Evolutionary conservation across 202 grass and related monocot species (phyloP).

Genomic region (Setaria viridis): DNA sequence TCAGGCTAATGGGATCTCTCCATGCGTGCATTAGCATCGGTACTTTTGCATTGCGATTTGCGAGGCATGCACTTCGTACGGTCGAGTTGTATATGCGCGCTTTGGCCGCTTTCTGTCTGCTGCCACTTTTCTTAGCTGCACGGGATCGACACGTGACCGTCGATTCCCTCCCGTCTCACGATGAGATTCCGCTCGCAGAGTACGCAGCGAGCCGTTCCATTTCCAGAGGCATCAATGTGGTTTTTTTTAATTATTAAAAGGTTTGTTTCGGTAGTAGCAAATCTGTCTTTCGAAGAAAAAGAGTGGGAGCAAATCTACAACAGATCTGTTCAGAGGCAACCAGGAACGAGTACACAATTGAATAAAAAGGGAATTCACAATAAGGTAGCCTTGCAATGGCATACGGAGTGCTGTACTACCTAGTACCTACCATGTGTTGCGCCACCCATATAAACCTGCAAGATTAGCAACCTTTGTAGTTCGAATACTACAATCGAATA

Average conservation of each 20-base stretch:
- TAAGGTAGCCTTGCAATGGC: neutral
- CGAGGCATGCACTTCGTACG: neutral
- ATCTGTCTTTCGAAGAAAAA: too few relatives aligned
- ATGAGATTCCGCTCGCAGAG: conserved; percentile 13
- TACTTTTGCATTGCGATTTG: neutral
- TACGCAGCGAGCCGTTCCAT: neutral
- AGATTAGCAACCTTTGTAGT: neutral
- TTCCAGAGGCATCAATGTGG: too few relatives aligned
- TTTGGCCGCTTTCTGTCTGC: conserved; percentile 5
- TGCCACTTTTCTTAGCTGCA: neutral
- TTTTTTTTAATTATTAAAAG: neutral
- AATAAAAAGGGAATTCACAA: too few relatives aligned
- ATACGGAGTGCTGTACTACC: too few relatives aligned
- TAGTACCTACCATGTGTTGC: neutral
- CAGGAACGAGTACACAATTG: too few relatives aligned
- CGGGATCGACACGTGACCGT: conserved; percentile 33
- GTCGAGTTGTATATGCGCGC: neutral
- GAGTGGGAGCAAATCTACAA: neutral
- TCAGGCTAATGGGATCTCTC: conserved; percentile 14
- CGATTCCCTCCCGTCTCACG: neutral
- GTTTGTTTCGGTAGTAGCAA: neutral
- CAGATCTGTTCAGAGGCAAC: neutral
- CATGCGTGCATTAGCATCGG: conserved; percentile 30
- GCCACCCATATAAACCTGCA: neutral
- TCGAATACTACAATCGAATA: neutral